These are phyloP conservation scores for Rutidosis leptorrhynchoides DNA, from an alignment of 129 eudicot species.

Conservation along the genomic window DNA sequence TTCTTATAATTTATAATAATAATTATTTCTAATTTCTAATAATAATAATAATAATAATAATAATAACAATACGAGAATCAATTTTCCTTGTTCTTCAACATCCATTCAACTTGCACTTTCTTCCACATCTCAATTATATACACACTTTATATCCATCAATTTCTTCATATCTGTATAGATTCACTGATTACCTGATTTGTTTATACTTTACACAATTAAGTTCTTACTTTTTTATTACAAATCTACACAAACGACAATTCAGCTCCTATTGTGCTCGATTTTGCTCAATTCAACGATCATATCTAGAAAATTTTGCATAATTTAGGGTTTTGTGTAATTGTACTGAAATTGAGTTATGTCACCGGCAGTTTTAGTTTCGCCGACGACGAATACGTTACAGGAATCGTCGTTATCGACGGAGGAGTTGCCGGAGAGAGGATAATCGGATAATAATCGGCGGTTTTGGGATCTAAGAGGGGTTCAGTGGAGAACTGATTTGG, in stretches of 20 bases:
- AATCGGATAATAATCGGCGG: slow-evolving; percentile 30
- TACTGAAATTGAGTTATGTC: slow-evolving; percentile 11
- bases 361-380: slow-evolving; percentile 34
- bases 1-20: no score
- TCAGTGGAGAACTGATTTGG: slow-evolving; percentile 85
- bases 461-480: slow-evolving; percentile 73
- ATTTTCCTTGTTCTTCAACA: slow-evolving; percentile 11
- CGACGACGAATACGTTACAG: slow-evolving; percentile 29
- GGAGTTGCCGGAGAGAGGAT: slow-evolving; percentile 26
- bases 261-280: slow-evolving; percentile 10
- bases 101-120: slow-evolving; percentile 38
- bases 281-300: slow-evolving; percentile 14
- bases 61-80: slow-evolving; percentile 29
- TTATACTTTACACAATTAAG: slow-evolving; percentile 15
- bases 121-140: slow-evolving; percentile 11
- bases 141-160: slow-evolving; percentile 18
- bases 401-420: slow-evolving; percentile 29
- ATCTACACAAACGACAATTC: slow-evolving; percentile 6
- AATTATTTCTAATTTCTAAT: no score
- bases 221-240: no score
- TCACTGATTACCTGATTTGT: slow-evolving; percentile 18
- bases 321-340: slow-evolving; percentile 16
- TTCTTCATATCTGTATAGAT: slow-evolving; percentile 3
- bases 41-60: no score
- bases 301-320: neutral